A percentile compares a stretch with the other conserved stretches of the same genome.
Evolutionary conservation across 1,284 basidiomycete species (phyloP).

Genomic region (Apiotrichum brassicae): DNA sequence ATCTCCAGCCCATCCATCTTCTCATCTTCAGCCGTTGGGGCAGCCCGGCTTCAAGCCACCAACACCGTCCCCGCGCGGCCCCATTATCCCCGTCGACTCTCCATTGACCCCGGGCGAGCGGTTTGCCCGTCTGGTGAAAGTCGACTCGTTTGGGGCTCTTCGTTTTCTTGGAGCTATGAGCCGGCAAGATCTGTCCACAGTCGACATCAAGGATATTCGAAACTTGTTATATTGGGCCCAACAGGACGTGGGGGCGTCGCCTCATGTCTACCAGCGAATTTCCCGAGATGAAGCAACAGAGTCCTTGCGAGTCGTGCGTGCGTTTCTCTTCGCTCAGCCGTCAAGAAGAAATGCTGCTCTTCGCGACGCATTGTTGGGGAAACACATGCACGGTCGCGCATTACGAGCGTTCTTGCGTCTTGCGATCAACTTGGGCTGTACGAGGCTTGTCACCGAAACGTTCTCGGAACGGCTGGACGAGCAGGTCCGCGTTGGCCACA

Average conservation of each 20-base stretch:
- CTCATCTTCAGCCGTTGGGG: no score
- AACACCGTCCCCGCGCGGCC: neutral
- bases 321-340: constrained; percentile 8
- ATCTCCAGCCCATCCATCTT: no score
- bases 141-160: constrained; percentile 9
- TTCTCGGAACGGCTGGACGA: constrained; percentile 16
- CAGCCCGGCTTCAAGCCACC: constrained; percentile 2
- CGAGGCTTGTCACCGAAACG: constrained; percentile 8
- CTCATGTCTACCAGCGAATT: neutral
- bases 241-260: neutral
- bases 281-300: neutral
- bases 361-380: constrained; percentile 6
- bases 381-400: neutral
- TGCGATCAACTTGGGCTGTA: constrained; percentile 8
- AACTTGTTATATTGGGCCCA: constrained; percentile 6
- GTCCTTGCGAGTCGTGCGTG: constrained; percentile 2
- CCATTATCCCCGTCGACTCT: neutral
- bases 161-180: constrained; percentile 2
- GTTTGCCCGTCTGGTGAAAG: constrained; percentile 6
- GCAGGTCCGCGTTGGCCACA: neutral
- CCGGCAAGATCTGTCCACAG: neutral
- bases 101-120: constrained; percentile 9
- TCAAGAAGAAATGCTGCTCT: neutral
- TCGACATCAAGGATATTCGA: constrained; percentile 11
- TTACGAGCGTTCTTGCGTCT: constrained; percentile 13